Evolutionary conservation across 2,329 filamentous ascomycete genomes (phyloP), one percentile per base, ranked within the genome.

Genomic region (Fusarium protoensiforme): DNA sequence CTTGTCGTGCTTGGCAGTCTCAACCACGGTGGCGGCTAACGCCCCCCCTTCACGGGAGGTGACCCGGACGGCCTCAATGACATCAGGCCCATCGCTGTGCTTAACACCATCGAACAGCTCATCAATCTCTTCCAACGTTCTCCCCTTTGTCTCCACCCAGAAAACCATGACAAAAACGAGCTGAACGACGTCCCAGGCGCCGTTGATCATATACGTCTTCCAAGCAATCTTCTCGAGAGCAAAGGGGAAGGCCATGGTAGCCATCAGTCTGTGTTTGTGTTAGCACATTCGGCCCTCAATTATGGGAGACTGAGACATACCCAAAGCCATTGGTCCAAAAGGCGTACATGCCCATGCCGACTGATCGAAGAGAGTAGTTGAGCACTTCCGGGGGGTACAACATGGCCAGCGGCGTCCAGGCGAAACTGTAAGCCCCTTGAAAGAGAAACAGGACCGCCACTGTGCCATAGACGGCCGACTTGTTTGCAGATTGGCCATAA

Each of bases 271-370:
- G 38, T n/a, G 38, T 41, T n/a, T 36, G 8, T 41, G 38, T 41
- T 18, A 41, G 38, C 38, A n/a, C 38, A 41, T 18, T 41, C 38
- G 38, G 10, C 18, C 38, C 18, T 41, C 38, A 41, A n/a, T 41
- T 18, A n/a, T 14, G 10, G n/a, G 38, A 41, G 10, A 14, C 10
- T 16, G 18, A 41, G 10, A 41, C 38, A n/a, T 7, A 41, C 38
- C 38, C 48, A 18, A 54, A 36, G 22, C 64, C 48, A 27, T 69
- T 68, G 9, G 51, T 31, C 20, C 57, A 58, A 51, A 68, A 65
- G 43, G 64, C 62, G 38, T 56, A 78, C n/a, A 78, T 41, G 33
- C 82, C 82, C 84, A 88, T 83, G 33, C 79, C 79, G 18, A 71
- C 69, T 6, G 71, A 73, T 46, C 79, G 75, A 24, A 79, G 75